phyloP scores from a whole-genome alignment of 164 flowering plant genomes.

The Aristolochia contorta region DNA sequence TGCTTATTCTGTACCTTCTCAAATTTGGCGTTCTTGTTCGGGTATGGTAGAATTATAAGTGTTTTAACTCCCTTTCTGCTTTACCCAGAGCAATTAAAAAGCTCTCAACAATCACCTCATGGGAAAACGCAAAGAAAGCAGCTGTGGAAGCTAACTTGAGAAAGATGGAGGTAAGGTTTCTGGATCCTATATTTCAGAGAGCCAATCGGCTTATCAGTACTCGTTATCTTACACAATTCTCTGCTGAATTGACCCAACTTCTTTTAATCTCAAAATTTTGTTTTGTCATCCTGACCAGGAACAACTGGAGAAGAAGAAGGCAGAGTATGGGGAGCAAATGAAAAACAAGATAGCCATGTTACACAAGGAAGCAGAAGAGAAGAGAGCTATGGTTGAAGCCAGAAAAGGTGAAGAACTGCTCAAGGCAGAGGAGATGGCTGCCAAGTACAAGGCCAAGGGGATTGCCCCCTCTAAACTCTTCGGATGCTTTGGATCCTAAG shows the following conservation, averaged over 20 bases:
- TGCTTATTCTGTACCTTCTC: too few relatives aligned
- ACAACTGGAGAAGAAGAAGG: slow-evolving; percentile 73
- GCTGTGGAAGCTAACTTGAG: slow-evolving; percentile 53
- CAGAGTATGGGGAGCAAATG: slow-evolving; percentile 67
- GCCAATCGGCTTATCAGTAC: background rate
- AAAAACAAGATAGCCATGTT: slow-evolving; percentile 59
- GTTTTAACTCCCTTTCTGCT: too few relatives aligned
- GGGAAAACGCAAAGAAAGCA: slow-evolving; percentile 78
- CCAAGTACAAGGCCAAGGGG: slow-evolving; percentile 78
- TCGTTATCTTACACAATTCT: background rate
- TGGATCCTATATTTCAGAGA: background rate
- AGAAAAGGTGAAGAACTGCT: slow-evolving; percentile 66
- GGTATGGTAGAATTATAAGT: too few relatives aligned
- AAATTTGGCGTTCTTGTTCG: too few relatives aligned
- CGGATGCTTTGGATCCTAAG: slow-evolving; percentile 42
- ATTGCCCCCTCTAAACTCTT: slow-evolving; percentile 61
- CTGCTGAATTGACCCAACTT: background rate
- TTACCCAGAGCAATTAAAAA: slow-evolving; percentile 57
- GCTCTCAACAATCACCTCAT: slow-evolving; percentile 39
- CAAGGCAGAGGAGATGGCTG: slow-evolving; percentile 77
- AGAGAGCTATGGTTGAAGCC: slow-evolving; percentile 69
- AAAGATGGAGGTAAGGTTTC: slow-evolving; percentile 46
- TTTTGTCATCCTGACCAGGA: slow-evolving; percentile 32
- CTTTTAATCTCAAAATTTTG: background rate
- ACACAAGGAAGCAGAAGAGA: slow-evolving; percentile 84